Evolutionary conservation across 73 alveolate species (phyloP).

Genomic region (Paramecium pentaurelia): DNA sequence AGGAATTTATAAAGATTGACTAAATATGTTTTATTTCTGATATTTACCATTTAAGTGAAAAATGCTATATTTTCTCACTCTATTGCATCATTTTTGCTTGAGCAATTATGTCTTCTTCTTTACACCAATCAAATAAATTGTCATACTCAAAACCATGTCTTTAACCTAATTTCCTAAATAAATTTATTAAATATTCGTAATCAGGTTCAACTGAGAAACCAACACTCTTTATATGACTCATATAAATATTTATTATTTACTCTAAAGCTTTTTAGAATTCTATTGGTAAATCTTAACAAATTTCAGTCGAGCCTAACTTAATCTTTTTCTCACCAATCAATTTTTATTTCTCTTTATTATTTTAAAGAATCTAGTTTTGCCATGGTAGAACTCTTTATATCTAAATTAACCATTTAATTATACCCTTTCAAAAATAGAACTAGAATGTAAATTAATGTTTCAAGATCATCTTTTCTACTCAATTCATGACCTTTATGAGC

Average conservation of each 20-base stretch:
- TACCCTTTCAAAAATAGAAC: slow-evolving; percentile 68
- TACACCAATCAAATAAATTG: slow-evolving; percentile 22
- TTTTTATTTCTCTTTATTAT: slow-evolving; percentile 86
- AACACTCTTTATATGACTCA: slow-evolving; percentile 64
- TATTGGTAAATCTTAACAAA: slow-evolving; percentile 69
- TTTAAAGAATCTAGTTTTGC: slow-evolving; percentile 87
- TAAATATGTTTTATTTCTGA: not conserved
- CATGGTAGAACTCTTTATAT: slow-evolving; percentile 77
- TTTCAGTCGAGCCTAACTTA: slow-evolving; percentile 76
- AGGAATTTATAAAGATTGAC: not conserved
- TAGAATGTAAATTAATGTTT: slow-evolving; percentile 76
- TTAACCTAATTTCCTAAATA: not conserved
- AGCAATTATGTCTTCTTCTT: not conserved
- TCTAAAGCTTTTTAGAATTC: slow-evolving; percentile 33
- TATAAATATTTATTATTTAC: not conserved
- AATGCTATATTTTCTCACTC: not conserved
- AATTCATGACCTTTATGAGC: slow-evolving; percentile 86
- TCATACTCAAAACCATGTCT: slow-evolving; percentile 35
- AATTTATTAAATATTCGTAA: slow-evolving; percentile 63
- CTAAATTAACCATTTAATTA: not conserved
- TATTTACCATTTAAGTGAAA: not conserved
- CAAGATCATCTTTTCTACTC: slow-evolving; percentile 83
- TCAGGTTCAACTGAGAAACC: slow-evolving; percentile 84
- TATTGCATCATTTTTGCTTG: not conserved
- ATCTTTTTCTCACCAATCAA: slow-evolving; percentile 80